Conservation (phyloP, 306 rosid species). For the Clitoria ternatea region DNA sequence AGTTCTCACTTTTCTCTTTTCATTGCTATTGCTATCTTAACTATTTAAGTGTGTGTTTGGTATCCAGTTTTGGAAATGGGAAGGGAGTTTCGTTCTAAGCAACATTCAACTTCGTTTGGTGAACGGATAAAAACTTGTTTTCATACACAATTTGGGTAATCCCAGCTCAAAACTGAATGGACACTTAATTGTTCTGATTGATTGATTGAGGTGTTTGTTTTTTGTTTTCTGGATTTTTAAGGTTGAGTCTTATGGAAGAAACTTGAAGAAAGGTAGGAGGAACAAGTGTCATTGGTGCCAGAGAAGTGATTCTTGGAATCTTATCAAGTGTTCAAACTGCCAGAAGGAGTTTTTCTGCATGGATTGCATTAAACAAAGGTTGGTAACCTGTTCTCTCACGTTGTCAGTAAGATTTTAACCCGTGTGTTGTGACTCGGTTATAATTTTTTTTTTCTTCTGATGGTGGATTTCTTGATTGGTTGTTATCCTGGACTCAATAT, state of each 20-base stretch:
- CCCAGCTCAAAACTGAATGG: too few species aligned
- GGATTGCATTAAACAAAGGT: constrained; percentile 91
- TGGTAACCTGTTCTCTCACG: too few species aligned
- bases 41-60: too few species aligned
- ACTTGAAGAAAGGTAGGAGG: constrained; percentile 52
- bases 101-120: too few species aligned
- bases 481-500: background rate
- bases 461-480: constrained; percentile 9
- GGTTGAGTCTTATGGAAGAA: constrained; percentile 49
- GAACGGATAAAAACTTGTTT: too few species aligned
- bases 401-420: too few species aligned
- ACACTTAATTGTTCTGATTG: background rate
- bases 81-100: too few species aligned
- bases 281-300: constrained; percentile 90
- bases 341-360: constrained; percentile 74
- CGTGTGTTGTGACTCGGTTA: too few species aligned
- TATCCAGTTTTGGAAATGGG: too few species aligned
- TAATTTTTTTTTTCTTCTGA: background rate
- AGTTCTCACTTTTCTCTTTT: constrained; percentile 5
- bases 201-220: constrained; percentile 1
- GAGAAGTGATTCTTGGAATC: constrained; percentile 59
- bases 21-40: too few species aligned
- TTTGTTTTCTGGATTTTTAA: constrained; percentile 12
- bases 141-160: too few species aligned
- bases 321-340: constrained; percentile 73